Base-by-base conservation (phyloP, 139 green algal species). In the Chlamydomonas sphaeroides region DNA sequence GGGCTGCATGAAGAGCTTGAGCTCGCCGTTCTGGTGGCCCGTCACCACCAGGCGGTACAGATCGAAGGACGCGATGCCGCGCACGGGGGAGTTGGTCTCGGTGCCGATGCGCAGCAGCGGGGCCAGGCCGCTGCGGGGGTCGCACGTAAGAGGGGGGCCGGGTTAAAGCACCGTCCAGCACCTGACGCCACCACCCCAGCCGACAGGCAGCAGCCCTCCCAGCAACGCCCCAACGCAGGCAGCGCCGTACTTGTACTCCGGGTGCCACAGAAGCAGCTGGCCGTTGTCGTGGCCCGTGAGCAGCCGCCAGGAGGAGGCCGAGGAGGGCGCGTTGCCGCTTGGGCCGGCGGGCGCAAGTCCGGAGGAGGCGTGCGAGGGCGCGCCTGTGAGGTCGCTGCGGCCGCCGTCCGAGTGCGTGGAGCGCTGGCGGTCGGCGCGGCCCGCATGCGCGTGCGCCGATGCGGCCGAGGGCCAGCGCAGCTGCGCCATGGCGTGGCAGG, bases 241-340 rank as follows among this genome's bases (percentile, higher is more conserved):
- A n/a, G n/a, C n/a, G n/a, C n/a, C n/a, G n/a, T n/a, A n/a, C n/a
- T 67, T 56, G 45, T 42, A 38, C 30, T 39, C 65, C 0, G 80
- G 86, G 48, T 87, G 56, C 89, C 89, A 93, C 41, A 93, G 30
- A 53, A 93, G 72, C 65, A 93, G 32, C 85, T 93, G 89, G 7
- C 89, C 89, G 59, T 89, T 91, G 0, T 91, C 86, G 42, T 93
- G 89, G 18, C 89, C 89, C 14, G 86, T 91, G 1, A 91, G 68
- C 53, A 91, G 68, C 18, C 83, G 79, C 86, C 89, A 92, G 26
- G 56, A 42, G 56, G 42, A 21, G 45, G 45, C 45, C 45, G 45
- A n/a, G n/a, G n/a, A n/a, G n/a, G n/a, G n/a, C n/a, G n/a, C n/a
- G n/a, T n/a, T n/a, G n/a, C n/a, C n/a, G n/a, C n/a, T n/a, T n/a